Evolutionary conservation across 306 rosid species (phyloP).

Genomic region (Potentilla sterilis): DNA sequence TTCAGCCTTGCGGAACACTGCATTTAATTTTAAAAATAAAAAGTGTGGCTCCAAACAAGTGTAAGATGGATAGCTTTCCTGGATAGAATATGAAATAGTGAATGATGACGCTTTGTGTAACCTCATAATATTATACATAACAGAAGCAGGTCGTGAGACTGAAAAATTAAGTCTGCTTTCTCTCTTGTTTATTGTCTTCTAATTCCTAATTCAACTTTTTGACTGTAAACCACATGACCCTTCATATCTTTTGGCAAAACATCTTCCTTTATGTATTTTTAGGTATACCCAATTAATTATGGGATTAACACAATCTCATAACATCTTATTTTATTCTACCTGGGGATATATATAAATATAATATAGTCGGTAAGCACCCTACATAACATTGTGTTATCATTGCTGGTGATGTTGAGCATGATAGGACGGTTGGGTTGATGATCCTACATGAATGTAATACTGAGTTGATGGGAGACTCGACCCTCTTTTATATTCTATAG

Average conservation of each 20-base stretch:
- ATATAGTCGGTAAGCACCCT: background rate
- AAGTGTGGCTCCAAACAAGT: background rate
- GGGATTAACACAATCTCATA: background rate
- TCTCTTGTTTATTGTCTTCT: background rate
- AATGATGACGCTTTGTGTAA: background rate
- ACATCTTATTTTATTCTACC: background rate
- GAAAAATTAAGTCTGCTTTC: background rate
- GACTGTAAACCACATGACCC: background rate
- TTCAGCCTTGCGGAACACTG: constrained; percentile 4
- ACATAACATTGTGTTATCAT: background rate
- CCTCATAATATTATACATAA: background rate
- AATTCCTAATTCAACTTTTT: background rate
- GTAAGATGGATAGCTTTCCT: background rate
- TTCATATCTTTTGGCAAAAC: background rate
- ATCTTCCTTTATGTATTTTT: background rate
- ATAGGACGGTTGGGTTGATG: background rate
- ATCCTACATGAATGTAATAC: background rate
- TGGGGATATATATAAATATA: background rate
- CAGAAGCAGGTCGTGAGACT: background rate
- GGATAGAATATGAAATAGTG: background rate
- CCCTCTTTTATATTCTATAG: background rate
- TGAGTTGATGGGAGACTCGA: background rate
- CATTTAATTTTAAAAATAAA: background rate
- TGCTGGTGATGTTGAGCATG: background rate
- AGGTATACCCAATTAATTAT: background rate